These are phyloP conservation scores for Metarhizium robertsii DNA, from an alignment of 2,329 filamentous ascomycete species.

Conservation along the genomic window DNA sequence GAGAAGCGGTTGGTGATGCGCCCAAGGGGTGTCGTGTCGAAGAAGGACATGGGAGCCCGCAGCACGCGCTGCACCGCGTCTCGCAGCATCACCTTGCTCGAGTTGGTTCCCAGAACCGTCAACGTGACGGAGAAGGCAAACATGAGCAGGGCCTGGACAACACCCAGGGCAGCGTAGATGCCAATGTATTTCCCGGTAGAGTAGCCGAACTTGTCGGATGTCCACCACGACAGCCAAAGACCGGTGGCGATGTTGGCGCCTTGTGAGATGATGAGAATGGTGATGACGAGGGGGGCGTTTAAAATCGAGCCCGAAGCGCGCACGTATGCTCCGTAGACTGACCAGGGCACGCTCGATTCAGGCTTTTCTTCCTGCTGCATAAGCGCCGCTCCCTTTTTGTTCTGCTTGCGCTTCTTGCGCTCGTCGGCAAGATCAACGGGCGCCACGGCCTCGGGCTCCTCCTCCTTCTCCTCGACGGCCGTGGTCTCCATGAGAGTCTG, in stretches of 20 bases:
- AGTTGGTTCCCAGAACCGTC: conserved; percentile 68
- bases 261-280: conserved; percentile 63
- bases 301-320: conserved; percentile 62
- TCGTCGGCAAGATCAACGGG: conserved; percentile 21
- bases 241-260: conserved; percentile 80
- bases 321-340: conserved; percentile 71
- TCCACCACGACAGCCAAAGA: conserved; percentile 93
- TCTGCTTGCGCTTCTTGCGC: conserved; percentile 38
- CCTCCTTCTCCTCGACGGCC: conserved; percentile 56
- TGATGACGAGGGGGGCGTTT: conserved; percentile 54
- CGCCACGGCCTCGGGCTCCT: conserved; percentile 37
- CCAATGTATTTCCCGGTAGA: conserved; percentile 63
- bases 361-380: conserved; percentile 69
- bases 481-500: conserved; percentile 78
- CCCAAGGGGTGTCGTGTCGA: conserved; percentile 91
- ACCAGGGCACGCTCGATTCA: conserved; percentile 68
- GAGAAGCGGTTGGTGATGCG: conserved; percentile 96
- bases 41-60: conserved; percentile 78
- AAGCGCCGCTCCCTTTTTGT: conserved; percentile 49
- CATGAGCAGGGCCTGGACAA: conserved; percentile 60
- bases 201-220: conserved; percentile 63
- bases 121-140: conserved; percentile 74
- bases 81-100: conserved; percentile 74
- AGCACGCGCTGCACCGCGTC: conserved; percentile 69
- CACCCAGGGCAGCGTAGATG: conserved; percentile 62